Conservation (phyloP, 2,329 filamentous ascomycete genomes). For the Didymella lethalis region DNA sequence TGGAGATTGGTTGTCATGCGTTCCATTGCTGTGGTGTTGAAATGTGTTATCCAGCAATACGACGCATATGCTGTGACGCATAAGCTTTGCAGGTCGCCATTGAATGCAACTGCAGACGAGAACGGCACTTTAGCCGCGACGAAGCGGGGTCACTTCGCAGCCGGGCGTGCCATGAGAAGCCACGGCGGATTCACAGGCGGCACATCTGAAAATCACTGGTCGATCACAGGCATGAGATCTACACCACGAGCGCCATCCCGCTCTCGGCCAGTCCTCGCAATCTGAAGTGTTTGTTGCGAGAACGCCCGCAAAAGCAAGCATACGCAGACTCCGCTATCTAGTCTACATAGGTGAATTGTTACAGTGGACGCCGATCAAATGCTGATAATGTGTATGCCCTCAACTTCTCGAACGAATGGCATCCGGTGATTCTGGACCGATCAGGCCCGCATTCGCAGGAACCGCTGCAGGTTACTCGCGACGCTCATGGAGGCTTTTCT, state of each 20-base stretch:
- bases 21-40: slow-evolving; percentile 18
- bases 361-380: slow-evolving; percentile 18
- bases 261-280: slow-evolving; percentile 22
- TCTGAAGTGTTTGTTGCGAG: slow-evolving; percentile 9
- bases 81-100: slow-evolving; percentile 18
- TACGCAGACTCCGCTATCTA: slow-evolving; percentile 14
- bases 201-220: slow-evolving; percentile 16
- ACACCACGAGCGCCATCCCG: slow-evolving; percentile 27
- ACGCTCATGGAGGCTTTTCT: background rate
- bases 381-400: slow-evolving; percentile 2
- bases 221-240: slow-evolving; percentile 29
- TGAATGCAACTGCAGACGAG: slow-evolving; percentile 21
- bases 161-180: slow-evolving; percentile 10
- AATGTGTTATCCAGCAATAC: slow-evolving; percentile 4
- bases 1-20: slow-evolving; percentile 4
- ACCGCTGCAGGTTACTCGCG: background rate
- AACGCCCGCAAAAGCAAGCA: slow-evolving; percentile 16
- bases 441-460: background rate
- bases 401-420: slow-evolving; percentile 2
- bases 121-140: slow-evolving; percentile 13
- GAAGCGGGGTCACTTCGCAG: slow-evolving; percentile 10
- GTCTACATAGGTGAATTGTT: slow-evolving; percentile 8
- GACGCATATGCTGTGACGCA: slow-evolving; percentile 12
- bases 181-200: slow-evolving; percentile 1
- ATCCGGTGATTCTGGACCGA: background rate